phyloP scores from a whole-genome alignment of 2,329 filamentous ascomycete genomes.

The Calonectria honghensis region DNA sequence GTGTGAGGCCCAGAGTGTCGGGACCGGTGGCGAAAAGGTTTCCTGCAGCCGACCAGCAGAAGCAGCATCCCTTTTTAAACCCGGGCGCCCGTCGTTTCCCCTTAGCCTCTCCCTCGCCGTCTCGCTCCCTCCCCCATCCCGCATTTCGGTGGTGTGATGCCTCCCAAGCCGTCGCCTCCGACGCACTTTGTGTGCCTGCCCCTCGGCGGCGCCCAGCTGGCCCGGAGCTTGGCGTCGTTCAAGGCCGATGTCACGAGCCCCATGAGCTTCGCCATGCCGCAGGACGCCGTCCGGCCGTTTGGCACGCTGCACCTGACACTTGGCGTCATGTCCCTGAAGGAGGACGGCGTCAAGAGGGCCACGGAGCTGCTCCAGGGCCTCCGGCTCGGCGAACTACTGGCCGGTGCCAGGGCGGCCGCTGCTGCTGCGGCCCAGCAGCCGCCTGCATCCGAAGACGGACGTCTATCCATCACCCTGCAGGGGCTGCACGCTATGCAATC shows the following conservation, averaged over 20 bases:
- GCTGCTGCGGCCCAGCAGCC: constrained; percentile 1
- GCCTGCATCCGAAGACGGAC: constrained; percentile 20
- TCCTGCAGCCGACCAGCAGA: constrained; percentile 19
- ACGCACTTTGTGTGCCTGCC: constrained; percentile 88
- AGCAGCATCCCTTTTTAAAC: constrained; percentile 18
- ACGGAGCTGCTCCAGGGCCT: constrained; percentile 63
- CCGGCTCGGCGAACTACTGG: constrained; percentile 63
- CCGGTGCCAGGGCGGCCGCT: constrained; percentile 46
- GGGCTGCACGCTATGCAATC: constrained; percentile 78
- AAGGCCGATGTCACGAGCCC: constrained; percentile 72
- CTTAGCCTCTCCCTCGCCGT: background rate
- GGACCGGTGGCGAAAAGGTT: constrained; percentile 32
- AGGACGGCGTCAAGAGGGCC: constrained; percentile 67
- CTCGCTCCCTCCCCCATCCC: background rate
- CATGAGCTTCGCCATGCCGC: constrained; percentile 72
- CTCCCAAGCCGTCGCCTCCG: constrained; percentile 65
- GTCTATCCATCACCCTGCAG: constrained; percentile 67
- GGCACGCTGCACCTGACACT: constrained; percentile 91
- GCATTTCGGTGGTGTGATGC: constrained; percentile 49
- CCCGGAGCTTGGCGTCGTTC: constrained; percentile 77
- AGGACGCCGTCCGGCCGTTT: constrained; percentile 82
- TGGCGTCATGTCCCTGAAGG: constrained; percentile 86
- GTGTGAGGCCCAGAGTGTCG: constrained; percentile 30
- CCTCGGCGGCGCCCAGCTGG: constrained; percentile 80
- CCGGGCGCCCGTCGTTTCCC: constrained; percentile 9